phyloP scores from a whole-genome alignment of 129 eudicot species.

The Flaveria trinervia region DNA sequence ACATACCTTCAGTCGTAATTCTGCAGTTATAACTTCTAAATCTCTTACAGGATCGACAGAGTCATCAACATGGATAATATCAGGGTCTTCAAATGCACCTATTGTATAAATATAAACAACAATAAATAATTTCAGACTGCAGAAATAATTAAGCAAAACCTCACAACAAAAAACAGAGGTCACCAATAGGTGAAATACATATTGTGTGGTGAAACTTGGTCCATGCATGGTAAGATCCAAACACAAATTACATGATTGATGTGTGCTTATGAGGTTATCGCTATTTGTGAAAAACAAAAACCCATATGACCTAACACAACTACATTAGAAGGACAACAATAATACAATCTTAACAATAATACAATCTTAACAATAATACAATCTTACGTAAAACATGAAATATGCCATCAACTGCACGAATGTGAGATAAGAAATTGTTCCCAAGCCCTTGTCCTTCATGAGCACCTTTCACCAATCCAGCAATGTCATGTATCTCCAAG shows the following conservation, averaged over 20 bases:
- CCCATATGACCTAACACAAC: background rate
- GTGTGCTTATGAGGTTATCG: background rate
- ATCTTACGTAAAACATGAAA: constrained; percentile 97
- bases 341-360: constrained; percentile 43
- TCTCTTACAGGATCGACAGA: constrained; percentile 94
- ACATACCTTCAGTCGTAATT: constrained; percentile 80
- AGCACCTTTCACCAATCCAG: constrained; percentile 98
- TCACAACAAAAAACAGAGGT: background rate
- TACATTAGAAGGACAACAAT: background rate
- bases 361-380: constrained; percentile 12
- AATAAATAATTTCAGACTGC: constrained; percentile 4
- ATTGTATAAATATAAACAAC: constrained; percentile 18
- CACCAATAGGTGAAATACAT: background rate
- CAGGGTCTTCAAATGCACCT: constrained; percentile 99
- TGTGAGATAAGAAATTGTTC: constrained; percentile 95
- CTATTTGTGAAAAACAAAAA: background rate
- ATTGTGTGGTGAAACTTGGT: background rate
- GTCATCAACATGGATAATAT: constrained; percentile 96
- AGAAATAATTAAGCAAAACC: constrained; percentile 13
- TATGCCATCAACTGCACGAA: constrained; percentile 99
- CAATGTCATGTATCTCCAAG: constrained; percentile 97
- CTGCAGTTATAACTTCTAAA: constrained; percentile 79
- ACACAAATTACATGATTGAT: background rate
- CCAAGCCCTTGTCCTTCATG: constrained; percentile 99
- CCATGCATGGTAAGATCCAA: background rate